Evolutionary conservation across 1,284 basidiomycete genomes (phyloP).

Genomic region (Vanrija sp.): DNA sequence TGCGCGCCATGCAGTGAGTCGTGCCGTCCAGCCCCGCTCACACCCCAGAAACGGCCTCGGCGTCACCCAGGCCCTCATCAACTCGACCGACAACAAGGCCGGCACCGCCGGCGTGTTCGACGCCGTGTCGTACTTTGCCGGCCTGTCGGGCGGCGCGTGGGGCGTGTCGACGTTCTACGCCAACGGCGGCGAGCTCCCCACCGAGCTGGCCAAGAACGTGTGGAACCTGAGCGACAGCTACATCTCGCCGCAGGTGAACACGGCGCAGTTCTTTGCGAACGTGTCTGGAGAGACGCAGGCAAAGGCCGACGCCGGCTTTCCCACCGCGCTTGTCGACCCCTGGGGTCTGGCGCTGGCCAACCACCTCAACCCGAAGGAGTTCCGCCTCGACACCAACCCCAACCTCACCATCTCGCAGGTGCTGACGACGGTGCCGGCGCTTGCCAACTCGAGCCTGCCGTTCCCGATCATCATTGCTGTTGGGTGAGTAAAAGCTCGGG

Average conservation of each 20-base stretch:
- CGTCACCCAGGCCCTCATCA: conserved; percentile 4
- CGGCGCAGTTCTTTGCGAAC: conserved; percentile 48
- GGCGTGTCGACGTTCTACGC: conserved; percentile 39
- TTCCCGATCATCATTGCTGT: conserved; percentile 11
- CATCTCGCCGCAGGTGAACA: conserved; percentile 47
- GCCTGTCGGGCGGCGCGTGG: conserved; percentile 46
- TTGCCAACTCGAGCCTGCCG: conserved; percentile 16
- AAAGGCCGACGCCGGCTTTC: conserved; percentile 40
- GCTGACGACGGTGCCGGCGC: conserved; percentile 23
- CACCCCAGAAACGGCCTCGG: conserved; percentile 9
- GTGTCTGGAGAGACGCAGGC: conserved; percentile 37
- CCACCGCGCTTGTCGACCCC: conserved; percentile 43
- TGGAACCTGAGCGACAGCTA: conserved; percentile 51
- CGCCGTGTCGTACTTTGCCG: conserved; percentile 40
- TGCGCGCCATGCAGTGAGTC: conserved; percentile 51
- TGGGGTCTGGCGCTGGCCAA: conserved; percentile 42
- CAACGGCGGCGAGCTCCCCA: conserved; percentile 36
- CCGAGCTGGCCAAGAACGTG: conserved; percentile 35
- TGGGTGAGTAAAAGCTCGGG: not conserved
- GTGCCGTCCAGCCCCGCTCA: not conserved
- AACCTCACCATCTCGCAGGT: conserved; percentile 44
- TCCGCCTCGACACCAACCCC: conserved; percentile 35
- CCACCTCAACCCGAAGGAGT: conserved; percentile 42
- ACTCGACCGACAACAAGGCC: not conserved
- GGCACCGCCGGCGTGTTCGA: conserved; percentile 42